Conservation (phyloP, 768 basidiomycete genomes). For the Gymnopilus junonius region DNA sequence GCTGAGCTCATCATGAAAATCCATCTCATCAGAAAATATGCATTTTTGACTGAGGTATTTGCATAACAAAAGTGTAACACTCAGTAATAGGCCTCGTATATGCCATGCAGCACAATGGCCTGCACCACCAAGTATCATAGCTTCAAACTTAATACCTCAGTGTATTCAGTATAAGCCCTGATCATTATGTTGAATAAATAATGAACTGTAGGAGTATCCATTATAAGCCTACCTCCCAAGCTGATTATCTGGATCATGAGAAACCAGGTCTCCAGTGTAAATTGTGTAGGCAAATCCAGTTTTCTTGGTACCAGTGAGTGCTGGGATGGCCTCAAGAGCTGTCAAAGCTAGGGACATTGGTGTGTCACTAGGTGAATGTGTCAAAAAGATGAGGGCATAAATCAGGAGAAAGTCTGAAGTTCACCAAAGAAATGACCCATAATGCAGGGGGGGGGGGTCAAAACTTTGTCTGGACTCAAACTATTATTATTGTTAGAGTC, state of each 20-base stretch:
- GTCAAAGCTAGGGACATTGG: slow-evolving; percentile 64
- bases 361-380: slow-evolving; percentile 50
- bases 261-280: slow-evolving; percentile 76
- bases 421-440: slow-evolving; percentile 65
- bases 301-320: slow-evolving; percentile 60
- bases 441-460: slow-evolving; percentile 70
- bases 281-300: slow-evolving; percentile 68
- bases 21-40: too few species aligned
- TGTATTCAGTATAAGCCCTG: slow-evolving; percentile 63
- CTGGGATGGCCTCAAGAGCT: slow-evolving; percentile 69
- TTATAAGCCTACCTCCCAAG: slow-evolving; percentile 52
- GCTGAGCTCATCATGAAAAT: too few species aligned
- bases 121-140: slow-evolving; percentile 22
- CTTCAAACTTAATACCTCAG: slow-evolving; percentile 50
- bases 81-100: slow-evolving; percentile 68
- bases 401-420: neutral
- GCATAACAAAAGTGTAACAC: too few species aligned
- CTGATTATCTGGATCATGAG: slow-evolving; percentile 71
- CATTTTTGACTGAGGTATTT: too few species aligned
- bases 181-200: neutral
- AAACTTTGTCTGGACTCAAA: slow-evolving; percentile 50
- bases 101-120: slow-evolving; percentile 72
- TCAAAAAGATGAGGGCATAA: neutral
- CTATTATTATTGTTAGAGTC: slow-evolving; percentile 55
- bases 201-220: neutral